These are phyloP conservation scores for Albugo laibachii DNA, from an alignment of 352 stramenopile species.

Conservation along the genomic window DNA sequence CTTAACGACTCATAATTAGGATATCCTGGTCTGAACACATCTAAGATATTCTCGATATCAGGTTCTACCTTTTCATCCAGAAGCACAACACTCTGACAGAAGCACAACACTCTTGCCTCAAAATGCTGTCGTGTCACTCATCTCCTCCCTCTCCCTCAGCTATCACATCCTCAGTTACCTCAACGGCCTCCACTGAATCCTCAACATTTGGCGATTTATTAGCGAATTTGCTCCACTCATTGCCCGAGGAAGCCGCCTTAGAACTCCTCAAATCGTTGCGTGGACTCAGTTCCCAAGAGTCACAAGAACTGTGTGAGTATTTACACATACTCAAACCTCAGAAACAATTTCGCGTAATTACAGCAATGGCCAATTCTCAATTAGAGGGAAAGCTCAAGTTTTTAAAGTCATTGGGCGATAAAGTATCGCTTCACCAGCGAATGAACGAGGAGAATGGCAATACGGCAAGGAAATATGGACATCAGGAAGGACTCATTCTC, in stretches of 20 bases:
- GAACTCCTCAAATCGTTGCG: constrained; percentile 63
- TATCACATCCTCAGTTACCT: no score
- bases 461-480: no score
- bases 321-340: constrained; percentile 46
- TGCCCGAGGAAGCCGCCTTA: constrained; percentile 43
- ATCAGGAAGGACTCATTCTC: no score
- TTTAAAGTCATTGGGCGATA: constrained; percentile 36
- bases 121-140: no score
- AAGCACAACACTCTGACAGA: no score
- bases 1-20: no score
- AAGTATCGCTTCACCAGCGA: constrained; percentile 3
- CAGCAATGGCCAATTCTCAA: constrained; percentile 59
- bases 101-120: no score
- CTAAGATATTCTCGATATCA: no score
- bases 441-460: no score
- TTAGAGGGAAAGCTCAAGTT: constrained; percentile 69
- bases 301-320: constrained; percentile 55
- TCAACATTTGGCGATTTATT: constrained; percentile 46
- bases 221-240: constrained; percentile 43
- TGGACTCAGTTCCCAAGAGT: constrained; percentile 45
- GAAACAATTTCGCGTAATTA: constrained; percentile 76
- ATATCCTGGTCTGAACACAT: no score
- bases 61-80: no score
- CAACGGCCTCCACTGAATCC: neutral
- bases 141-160: no score